Base-by-base conservation (phyloP, 208 protist species). In the Trypanosoma scelopori region DNA sequence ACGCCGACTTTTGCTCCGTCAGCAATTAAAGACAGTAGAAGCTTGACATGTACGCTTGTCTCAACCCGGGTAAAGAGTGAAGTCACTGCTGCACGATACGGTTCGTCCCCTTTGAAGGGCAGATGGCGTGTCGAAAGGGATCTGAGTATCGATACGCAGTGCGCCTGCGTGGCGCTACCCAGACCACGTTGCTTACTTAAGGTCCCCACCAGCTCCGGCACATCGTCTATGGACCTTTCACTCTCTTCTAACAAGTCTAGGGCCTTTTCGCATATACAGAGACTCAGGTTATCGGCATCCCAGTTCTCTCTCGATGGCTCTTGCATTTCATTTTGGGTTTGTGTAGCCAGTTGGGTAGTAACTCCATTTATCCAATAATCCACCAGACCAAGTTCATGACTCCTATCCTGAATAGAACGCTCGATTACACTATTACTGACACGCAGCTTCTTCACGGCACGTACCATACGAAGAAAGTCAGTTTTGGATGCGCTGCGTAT, bases 131-230 rank as follows among this genome's bases (percentile, higher is more conserved):
- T 53, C 3, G 69, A 65, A 15, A 74, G 30, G 35, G 45, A 63
- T 42, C 43, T 58, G 39, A 68, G 37, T 27, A 68, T 63, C 22
- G 52, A 45, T 37, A 68, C 28, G 63, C 69, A 74, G 47, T 68
- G 60, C n/a, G 3, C 55, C 28, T 37, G 22, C 27, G 30, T 74
- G 30, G 39, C 43, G 42, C 69, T 63, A 39, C 32, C 37, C 27
- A 67, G 39, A 22, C 69, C 60, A 32, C 30, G 67, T 37, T 37
- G 42, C 6, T 35, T 50, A 48, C 28, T 39, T 64, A 69, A 25
- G 39, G 20, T 51, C 28, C 56, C 45, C 22, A 68, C 5, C 42
- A 68, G 20, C 27, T 63, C 42, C 13, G 48, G 18, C n/a, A 68
- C 5, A 18, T 61, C 43, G 0, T 42, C 28, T 46, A 22, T 48